phyloP scores from a whole-genome alignment of 768 basidiomycete genomes.

The Panaeolus cyanescens region DNA sequence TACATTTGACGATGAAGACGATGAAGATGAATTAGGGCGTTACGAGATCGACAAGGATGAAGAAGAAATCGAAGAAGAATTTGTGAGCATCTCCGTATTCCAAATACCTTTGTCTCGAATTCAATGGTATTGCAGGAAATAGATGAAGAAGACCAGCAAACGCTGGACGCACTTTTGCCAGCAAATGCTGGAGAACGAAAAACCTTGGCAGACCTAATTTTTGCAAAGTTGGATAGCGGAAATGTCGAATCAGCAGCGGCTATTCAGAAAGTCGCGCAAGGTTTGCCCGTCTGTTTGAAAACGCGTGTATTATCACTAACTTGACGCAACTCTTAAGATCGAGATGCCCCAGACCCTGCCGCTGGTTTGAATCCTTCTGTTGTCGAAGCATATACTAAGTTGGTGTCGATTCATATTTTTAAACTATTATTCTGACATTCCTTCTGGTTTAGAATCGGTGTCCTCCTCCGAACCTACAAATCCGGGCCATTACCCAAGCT shows the following conservation, averaged over 20 bases:
- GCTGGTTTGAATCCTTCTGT: slow-evolving; percentile 90
- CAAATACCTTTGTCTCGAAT: slow-evolving; percentile 3
- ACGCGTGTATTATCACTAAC: slow-evolving; percentile 2
- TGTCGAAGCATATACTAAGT: slow-evolving; percentile 94
- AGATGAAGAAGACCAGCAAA: slow-evolving; percentile 85
- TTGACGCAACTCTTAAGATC: slow-evolving; percentile 31
- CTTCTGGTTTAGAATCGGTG: slow-evolving; percentile 64
- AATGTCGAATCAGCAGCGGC: slow-evolving; percentile 54
- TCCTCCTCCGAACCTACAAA: slow-evolving; percentile 84
- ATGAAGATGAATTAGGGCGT: slow-evolving; percentile 50
- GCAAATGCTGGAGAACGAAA: slow-evolving; percentile 72
- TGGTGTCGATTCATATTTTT: slow-evolving; percentile 24
- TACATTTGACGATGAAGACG: slow-evolving; percentile 46
- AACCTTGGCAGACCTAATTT: slow-evolving; percentile 96
- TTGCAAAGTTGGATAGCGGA: slow-evolving; percentile 82
- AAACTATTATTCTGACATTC: slow-evolving; percentile 1
- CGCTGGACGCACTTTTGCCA: slow-evolving; percentile 81
- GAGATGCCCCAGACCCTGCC: slow-evolving; percentile 72
- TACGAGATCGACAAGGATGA: slow-evolving; percentile 41
- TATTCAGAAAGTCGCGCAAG: slow-evolving; percentile 64
- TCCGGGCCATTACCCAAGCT: slow-evolving; percentile 95
- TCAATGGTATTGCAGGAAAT: slow-evolving; percentile 61
- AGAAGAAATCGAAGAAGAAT: slow-evolving; percentile 61
- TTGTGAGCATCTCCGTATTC: slow-evolving; percentile 41
- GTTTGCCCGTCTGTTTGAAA: slow-evolving; percentile 26